These are phyloP conservation scores for Mucor circinelloides DNA, from an alignment of 371 early-diverging fungal species.

Conservation along the genomic window DNA sequence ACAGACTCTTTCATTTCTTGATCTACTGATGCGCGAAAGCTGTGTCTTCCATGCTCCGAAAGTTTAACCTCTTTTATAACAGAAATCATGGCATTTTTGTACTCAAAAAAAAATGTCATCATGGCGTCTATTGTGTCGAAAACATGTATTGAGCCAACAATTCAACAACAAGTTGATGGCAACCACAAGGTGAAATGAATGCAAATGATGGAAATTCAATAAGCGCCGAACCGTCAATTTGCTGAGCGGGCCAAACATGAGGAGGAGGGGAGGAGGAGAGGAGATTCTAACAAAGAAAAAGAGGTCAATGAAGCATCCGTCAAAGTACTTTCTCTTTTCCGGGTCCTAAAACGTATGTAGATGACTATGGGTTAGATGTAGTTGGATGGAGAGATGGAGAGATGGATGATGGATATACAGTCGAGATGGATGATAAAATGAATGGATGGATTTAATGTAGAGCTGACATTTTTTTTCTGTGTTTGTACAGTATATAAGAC, in stretches of 20 bases:
- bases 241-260: neutral
- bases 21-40: neutral
- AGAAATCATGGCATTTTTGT: too few species aligned
- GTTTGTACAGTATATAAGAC: slow-evolving; percentile 4
- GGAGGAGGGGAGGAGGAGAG: neutral
- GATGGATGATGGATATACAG: slow-evolving; percentile 1
- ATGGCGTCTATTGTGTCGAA: too few species aligned
- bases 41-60: too few species aligned
- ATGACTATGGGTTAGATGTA: neutral
- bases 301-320: slow-evolving; percentile 3
- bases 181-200: too few species aligned
- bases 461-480: neutral
- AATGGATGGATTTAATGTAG: neutral
- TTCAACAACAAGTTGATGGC: too few species aligned
- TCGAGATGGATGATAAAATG: neutral
- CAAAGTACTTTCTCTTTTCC: slow-evolving; percentile 29
- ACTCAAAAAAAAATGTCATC: too few species aligned
- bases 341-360: slow-evolving; percentile 25
- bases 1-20: neutral
- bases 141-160: too few species aligned
- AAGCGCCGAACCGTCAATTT: neutral
- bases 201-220: neutral
- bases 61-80: too few species aligned
- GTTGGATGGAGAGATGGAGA: slow-evolving; percentile 10
- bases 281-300: slow-evolving; percentile 5